Evolutionary conservation across 2,329 filamentous ascomycete genomes (phyloP).

Genomic region (Penicillium paneum): DNA sequence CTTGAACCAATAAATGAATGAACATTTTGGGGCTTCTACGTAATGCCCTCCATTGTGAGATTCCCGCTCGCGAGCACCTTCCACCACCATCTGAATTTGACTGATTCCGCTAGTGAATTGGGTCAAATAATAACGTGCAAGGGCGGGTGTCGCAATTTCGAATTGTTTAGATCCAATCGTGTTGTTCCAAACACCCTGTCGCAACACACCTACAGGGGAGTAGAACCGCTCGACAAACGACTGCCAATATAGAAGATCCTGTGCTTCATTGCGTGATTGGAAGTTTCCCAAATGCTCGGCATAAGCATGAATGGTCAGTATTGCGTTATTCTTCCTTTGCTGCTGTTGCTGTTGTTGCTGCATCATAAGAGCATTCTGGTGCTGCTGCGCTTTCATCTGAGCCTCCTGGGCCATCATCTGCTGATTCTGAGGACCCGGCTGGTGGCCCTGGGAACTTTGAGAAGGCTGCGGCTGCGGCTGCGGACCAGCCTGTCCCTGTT

Average conservation of each 20-base stretch:
- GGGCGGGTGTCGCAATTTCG: conserved; percentile 75
- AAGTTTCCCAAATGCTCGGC: conserved; percentile 56
- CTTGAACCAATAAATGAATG: conserved; percentile 84
- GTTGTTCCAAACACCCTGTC: conserved; percentile 61
- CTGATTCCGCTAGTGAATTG: conserved; percentile 84
- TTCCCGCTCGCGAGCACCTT: conserved; percentile 59
- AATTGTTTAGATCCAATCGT: conserved; percentile 71
- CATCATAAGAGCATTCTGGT: conserved; percentile 40
- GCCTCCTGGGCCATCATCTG: conserved; percentile 41
- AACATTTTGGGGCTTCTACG: conserved; percentile 73
- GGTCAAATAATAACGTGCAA: conserved; percentile 85
- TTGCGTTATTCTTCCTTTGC: conserved; percentile 42
- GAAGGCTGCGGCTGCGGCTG: conserved; percentile 37
- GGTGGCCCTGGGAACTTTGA: conserved; percentile 29
- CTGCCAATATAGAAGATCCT: conserved; percentile 74
- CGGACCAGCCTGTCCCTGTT: conserved; percentile 29
- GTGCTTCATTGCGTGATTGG: conserved; percentile 58
- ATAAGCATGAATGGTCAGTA: conserved; percentile 55
- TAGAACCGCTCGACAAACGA: conserved; percentile 79
- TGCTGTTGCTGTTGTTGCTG: conserved; percentile 33
- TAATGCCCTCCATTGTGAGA: conserved; percentile 64
- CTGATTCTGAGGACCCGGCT: conserved; percentile 34
- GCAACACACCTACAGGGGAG: conserved; percentile 70
- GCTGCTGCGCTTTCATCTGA: conserved; percentile 41
- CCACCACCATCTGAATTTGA: conserved; percentile 80